Conservation (phyloP, 257 asterid species). For the Solanum arcanum region DNA sequence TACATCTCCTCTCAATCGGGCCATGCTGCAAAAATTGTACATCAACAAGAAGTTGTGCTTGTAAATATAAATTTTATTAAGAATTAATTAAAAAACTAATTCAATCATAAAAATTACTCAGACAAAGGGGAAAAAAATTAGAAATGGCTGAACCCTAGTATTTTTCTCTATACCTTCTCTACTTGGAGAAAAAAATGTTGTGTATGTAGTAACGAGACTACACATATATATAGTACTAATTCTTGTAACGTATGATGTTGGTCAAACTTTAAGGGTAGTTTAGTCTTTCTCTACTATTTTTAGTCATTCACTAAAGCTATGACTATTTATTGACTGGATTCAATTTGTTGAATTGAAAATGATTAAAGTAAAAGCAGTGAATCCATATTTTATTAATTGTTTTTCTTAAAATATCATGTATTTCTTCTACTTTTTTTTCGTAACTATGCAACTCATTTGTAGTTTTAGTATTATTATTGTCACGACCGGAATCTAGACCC, state of each 20-base stretch:
- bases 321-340: neutral
- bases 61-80: neutral
- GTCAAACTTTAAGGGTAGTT: neutral
- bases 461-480: too few species aligned
- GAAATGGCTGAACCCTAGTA: neutral
- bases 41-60: conserved; percentile 7
- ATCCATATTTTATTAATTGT: too few species aligned
- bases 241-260: neutral
- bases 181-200: neutral
- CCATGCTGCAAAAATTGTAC: conserved; percentile 42
- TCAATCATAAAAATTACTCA: neutral
- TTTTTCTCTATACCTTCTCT: neutral
- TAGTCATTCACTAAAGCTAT: neutral
- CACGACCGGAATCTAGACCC: too few species aligned
- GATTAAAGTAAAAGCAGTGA: neutral
- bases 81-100: too few species aligned
- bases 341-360: neutral
- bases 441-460: too few species aligned
- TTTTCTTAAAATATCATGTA: too few species aligned
- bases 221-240: neutral
- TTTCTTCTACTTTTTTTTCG: too few species aligned
- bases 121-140: neutral
- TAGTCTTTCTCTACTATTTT: neutral
- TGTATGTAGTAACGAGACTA: neutral
- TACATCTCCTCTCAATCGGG: conserved; percentile 64